A percentile compares a stretch with the other conserved stretches of the same genome.
phyloP scores from a whole-genome alignment of 1,284 basidiomycete genomes.

The Athelia sp. region DNA sequence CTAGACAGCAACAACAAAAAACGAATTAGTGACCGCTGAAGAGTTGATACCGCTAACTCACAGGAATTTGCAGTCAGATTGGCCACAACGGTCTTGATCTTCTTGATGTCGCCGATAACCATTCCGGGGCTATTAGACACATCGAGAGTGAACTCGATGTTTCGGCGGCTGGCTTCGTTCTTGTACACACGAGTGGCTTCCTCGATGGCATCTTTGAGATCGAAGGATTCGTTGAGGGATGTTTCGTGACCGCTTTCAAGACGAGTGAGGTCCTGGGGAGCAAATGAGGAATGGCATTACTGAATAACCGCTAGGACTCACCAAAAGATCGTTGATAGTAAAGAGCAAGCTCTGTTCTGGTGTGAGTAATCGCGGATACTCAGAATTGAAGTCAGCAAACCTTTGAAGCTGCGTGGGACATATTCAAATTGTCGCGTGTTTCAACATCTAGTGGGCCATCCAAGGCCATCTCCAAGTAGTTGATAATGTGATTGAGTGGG shows the following conservation, averaged over 20 bases:
- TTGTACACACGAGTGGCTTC: slow-evolving; percentile 64
- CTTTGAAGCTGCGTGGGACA: slow-evolving; percentile 81
- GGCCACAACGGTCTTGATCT: slow-evolving; percentile 78
- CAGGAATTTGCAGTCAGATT: slow-evolving; percentile 82
- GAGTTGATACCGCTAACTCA: slow-evolving; percentile 26
- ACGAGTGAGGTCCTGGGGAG: slow-evolving; percentile 66
- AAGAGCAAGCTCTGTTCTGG: slow-evolving; percentile 56
- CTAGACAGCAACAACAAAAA: slow-evolving; percentile 26
- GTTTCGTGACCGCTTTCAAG: slow-evolving; percentile 80
- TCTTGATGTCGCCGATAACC: slow-evolving; percentile 70
- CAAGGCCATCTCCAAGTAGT: slow-evolving; percentile 82
- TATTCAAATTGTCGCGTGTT: slow-evolving; percentile 75
- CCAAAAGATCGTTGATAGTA: slow-evolving; percentile 84
- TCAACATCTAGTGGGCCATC: slow-evolving; percentile 76
- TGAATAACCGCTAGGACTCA: slow-evolving; percentile 25
- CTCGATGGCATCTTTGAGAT: slow-evolving; percentile 62
- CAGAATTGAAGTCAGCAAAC: slow-evolving; percentile 17
- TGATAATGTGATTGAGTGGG: slow-evolving; percentile 74
- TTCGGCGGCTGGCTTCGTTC: slow-evolving; percentile 68
- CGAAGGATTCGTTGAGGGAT: slow-evolving; percentile 80
- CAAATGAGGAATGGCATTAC: not conserved
- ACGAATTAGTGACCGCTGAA: not conserved
- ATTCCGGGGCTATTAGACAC: slow-evolving; percentile 48
- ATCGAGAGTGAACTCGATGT: slow-evolving; percentile 61
- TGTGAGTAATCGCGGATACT: slow-evolving; percentile 3